Evolutionary conservation across 768 basidiomycete species (phyloP).

Genomic region (Harrya chromipes): DNA sequence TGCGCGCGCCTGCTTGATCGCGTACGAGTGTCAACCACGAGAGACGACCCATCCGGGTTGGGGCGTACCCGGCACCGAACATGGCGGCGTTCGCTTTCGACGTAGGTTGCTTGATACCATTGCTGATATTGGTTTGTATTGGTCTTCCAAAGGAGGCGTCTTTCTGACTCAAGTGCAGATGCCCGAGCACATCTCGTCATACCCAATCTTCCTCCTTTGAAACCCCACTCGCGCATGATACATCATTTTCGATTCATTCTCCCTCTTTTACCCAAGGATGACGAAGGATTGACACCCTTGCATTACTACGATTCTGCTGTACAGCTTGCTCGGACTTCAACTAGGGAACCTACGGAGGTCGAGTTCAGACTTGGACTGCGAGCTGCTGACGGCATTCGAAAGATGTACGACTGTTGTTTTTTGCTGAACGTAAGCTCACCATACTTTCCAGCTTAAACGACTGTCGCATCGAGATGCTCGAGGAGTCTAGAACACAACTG

Average conservation of each 20-base stretch:
- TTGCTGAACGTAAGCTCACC: not conserved
- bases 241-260: slow-evolving; percentile 77
- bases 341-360: slow-evolving; percentile 57
- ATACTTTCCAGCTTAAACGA: slow-evolving; percentile 49
- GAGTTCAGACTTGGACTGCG: slow-evolving; percentile 65
- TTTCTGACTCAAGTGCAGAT: slow-evolving; percentile 41
- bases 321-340: slow-evolving; percentile 64
- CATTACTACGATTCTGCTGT: slow-evolving; percentile 78
- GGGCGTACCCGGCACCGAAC: slow-evolving; percentile 67
- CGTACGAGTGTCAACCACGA: slow-evolving; percentile 69
- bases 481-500: slow-evolving; percentile 49
- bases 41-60: slow-evolving; percentile 68
- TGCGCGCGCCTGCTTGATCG: slow-evolving; percentile 67
- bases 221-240: slow-evolving; percentile 73
- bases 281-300: slow-evolving; percentile 61
- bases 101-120: slow-evolving; percentile 70
- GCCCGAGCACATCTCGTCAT: slow-evolving; percentile 67
- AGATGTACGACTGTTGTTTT: slow-evolving; percentile 42
- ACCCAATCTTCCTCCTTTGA: slow-evolving; percentile 64
- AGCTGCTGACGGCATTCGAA: slow-evolving; percentile 59
- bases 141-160: not conserved
- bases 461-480: slow-evolving; percentile 62
- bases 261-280: slow-evolving; percentile 57
- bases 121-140: slow-evolving; percentile 56
- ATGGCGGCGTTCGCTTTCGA: slow-evolving; percentile 61